Evolutionary conservation across 495 filamentous ascomycete genomes (phyloP).

Genomic region (Aspergillus baeticus): DNA sequence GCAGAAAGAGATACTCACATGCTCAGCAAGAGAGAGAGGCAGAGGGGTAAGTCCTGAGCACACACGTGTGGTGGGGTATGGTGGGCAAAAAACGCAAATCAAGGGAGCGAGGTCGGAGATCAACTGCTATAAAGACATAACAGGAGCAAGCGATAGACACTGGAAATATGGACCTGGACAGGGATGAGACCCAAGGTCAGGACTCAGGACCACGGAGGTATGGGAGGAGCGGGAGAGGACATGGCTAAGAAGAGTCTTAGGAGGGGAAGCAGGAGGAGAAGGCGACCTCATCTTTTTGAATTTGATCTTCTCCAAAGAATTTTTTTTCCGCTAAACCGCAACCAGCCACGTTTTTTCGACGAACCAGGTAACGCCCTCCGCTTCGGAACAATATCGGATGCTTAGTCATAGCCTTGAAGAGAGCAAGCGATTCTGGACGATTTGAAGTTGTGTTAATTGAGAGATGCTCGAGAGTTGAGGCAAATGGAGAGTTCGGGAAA

Average conservation of each 20-base stretch:
- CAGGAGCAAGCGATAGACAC: slow-evolving; percentile 10
- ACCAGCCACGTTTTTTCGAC: slow-evolving; percentile 6
- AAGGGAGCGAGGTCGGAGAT: slow-evolving; percentile 13
- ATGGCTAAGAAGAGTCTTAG: slow-evolving; percentile 28
- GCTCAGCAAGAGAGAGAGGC: background rate
- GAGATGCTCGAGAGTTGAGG: no score
- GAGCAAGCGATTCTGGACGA: no score
- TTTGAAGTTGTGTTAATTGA: no score
- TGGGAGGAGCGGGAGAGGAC: slow-evolving; percentile 18
- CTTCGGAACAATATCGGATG: slow-evolving; percentile 4
- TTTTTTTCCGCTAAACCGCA: slow-evolving; percentile 21
- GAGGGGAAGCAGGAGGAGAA: slow-evolving; percentile 16
- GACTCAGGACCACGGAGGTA: slow-evolving; percentile 28
- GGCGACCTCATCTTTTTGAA: slow-evolving; percentile 15
- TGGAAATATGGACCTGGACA: slow-evolving; percentile 4
- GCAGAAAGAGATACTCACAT: background rate
- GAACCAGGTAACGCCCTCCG: background rate
- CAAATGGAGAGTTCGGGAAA: no score
- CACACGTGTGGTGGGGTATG: slow-evolving; percentile 18
- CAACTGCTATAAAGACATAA: slow-evolving; percentile 20
- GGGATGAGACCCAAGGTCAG: slow-evolving; percentile 17
- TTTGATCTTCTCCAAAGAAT: slow-evolving; percentile 16
- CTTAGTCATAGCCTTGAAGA: background rate
- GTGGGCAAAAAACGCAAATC: slow-evolving; percentile 11
- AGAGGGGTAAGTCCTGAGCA: slow-evolving; percentile 12